Evolutionary conservation across 2,329 filamentous ascomycete species (phyloP).

Genomic region (Diplodia intermedia): DNA sequence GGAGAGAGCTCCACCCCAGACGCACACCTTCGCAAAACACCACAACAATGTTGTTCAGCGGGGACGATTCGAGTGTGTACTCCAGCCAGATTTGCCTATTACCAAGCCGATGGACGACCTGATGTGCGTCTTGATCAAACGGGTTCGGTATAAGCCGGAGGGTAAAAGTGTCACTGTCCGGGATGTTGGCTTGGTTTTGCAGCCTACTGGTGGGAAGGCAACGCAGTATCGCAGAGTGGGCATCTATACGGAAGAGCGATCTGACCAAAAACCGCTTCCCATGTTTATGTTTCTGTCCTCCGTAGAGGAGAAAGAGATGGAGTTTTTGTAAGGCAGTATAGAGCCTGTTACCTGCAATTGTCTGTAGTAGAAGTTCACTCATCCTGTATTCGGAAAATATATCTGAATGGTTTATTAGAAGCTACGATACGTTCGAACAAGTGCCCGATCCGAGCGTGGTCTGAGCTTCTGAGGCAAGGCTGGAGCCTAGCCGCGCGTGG

Average conservation of each 20-base stretch:
- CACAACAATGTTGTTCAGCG: background rate
- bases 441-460: too few relatives aligned
- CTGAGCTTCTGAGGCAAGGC: too few relatives aligned
- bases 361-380: too few relatives aligned
- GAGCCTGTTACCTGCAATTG: too few relatives aligned
- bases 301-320: background rate
- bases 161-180: background rate
- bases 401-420: too few relatives aligned
- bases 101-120: background rate
- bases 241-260: background rate
- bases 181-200: background rate
- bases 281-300: background rate
- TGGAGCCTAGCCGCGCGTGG: too few relatives aligned
- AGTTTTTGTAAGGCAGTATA: background rate
- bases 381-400: too few relatives aligned
- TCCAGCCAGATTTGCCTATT: background rate
- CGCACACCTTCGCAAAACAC: background rate
- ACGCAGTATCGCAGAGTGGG: background rate
- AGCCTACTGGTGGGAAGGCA: background rate
- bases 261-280: background rate
- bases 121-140: background rate
- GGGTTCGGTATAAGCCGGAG: background rate
- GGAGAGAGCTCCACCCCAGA: too few relatives aligned
- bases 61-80: fast-evolving
- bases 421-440: too few relatives aligned